These are phyloP conservation scores for Recurvomyces mirabilis DNA, from an alignment of 495 filamentous ascomycete species.

Conservation along the genomic window DNA sequence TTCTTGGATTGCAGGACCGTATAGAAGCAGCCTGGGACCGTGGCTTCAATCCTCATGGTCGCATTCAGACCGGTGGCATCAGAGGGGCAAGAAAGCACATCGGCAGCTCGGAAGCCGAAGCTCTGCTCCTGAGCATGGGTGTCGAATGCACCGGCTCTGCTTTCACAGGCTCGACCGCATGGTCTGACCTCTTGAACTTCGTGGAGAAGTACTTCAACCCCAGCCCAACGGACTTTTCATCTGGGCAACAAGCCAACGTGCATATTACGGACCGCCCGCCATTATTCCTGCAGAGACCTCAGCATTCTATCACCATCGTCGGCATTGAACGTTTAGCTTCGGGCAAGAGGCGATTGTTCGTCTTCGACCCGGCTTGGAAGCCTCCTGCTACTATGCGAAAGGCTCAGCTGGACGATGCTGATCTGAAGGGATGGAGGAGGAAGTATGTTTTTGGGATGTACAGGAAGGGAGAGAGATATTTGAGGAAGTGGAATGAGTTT, in stretches of 20 bases:
- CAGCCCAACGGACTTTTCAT: not conserved
- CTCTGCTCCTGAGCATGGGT: constrained; percentile 5
- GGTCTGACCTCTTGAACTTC: constrained; percentile 45
- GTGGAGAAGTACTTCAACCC: constrained; percentile 64
- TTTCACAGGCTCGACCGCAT: constrained; percentile 1
- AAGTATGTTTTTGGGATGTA: constrained; percentile 1
- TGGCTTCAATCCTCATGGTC: constrained; percentile 63
- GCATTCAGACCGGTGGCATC: constrained; percentile 80
- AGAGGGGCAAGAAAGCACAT: constrained; percentile 85
- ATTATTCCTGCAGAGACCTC: constrained; percentile 81
- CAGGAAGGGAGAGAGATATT: constrained; percentile 1
- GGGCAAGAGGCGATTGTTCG: constrained; percentile 58
- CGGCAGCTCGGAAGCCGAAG: constrained; percentile 61
- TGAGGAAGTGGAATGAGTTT: constrained; percentile 8
- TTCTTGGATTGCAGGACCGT: constrained; percentile 71
- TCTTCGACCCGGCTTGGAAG: constrained; percentile 82
- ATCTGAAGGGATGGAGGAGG: not conserved
- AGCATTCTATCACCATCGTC: constrained; percentile 85
- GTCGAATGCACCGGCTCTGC: constrained; percentile 4
- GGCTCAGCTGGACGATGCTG: not conserved
- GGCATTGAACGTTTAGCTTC: constrained; percentile 60
- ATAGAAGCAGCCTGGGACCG: constrained; percentile 85
- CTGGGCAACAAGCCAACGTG: not conserved
- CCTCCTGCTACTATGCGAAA: constrained; percentile 48
- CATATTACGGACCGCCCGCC: constrained; percentile 59